Conservation (phyloP, 2,329 filamentous ascomycete species). For the Venturia effusa region DNA sequence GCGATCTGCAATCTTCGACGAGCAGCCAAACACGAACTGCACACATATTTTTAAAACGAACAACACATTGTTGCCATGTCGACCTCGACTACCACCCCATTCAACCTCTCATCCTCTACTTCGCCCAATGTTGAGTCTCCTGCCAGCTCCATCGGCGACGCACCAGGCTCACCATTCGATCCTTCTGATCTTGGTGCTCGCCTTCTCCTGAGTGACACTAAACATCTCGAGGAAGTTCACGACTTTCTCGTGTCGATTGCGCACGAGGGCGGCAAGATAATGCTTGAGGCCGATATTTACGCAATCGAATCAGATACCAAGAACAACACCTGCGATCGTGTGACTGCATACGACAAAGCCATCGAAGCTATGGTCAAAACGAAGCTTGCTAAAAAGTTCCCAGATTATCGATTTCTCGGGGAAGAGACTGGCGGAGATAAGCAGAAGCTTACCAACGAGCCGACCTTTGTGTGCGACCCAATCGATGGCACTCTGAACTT, state of each 20-base stretch:
- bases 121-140: slow-evolving; percentile 1
- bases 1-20: not conserved
- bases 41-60: not conserved
- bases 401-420: slow-evolving; percentile 31
- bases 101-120: not conserved
- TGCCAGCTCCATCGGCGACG: not conserved
- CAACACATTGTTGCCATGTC: not conserved
- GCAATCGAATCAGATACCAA: slow-evolving; percentile 20
- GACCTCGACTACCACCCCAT: not conserved
- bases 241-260: slow-evolving; percentile 16
- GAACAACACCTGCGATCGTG: slow-evolving; percentile 37
- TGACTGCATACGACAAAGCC: slow-evolving; percentile 44
- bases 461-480: slow-evolving; percentile 28
- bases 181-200: not conserved
- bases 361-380: slow-evolving; percentile 40
- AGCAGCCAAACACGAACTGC: not conserved
- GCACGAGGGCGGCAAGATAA: slow-evolving; percentile 21
- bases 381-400: slow-evolving; percentile 33
- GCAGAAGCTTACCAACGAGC: slow-evolving; percentile 20
- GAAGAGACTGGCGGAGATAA: slow-evolving; percentile 25
- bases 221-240: slow-evolving; percentile 7
- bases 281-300: slow-evolving; percentile 22
- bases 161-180: not conserved
- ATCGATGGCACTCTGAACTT: slow-evolving; percentile 31
- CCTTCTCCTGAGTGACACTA: not conserved